phyloP scores from a whole-genome alignment of 2,329 filamentous ascomycete species.

The Akanthomyces lecanii region DNA sequence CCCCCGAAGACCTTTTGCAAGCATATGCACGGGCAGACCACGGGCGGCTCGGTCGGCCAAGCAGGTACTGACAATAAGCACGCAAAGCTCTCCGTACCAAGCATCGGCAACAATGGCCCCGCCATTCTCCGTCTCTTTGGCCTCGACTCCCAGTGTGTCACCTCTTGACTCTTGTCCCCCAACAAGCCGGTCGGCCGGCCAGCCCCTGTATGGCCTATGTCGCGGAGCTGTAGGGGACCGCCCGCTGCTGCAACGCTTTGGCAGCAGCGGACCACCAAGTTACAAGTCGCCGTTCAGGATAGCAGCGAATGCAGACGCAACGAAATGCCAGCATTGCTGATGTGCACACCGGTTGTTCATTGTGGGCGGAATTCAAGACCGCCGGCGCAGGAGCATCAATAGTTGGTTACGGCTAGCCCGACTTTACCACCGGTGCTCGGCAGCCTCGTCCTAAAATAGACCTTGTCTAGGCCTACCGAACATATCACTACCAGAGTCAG shows the following conservation, averaged over 20 bases:
- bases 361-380: too few relatives aligned
- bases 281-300: neutral
- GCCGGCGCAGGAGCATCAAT: too few relatives aligned
- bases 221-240: constrained; percentile 3
- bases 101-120: neutral
- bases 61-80: neutral
- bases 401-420: too few relatives aligned
- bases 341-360: too few relatives aligned
- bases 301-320: neutral
- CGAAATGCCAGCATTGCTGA: neutral
- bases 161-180: neutral
- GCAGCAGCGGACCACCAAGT: neutral
- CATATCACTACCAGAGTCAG: neutral
- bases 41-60: neutral
- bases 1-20: neutral
- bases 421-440: neutral
- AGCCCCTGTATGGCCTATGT: neutral
- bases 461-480: neutral
- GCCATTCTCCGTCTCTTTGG: neutral
- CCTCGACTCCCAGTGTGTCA: neutral
- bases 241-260: neutral
- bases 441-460: constrained; percentile 3
- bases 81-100: neutral
- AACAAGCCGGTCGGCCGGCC: neutral
- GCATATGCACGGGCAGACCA: neutral